phyloP scores from a whole-genome alignment of 2,329 filamentous ascomycete species.

The Aquanectria penicillioides region DNA sequence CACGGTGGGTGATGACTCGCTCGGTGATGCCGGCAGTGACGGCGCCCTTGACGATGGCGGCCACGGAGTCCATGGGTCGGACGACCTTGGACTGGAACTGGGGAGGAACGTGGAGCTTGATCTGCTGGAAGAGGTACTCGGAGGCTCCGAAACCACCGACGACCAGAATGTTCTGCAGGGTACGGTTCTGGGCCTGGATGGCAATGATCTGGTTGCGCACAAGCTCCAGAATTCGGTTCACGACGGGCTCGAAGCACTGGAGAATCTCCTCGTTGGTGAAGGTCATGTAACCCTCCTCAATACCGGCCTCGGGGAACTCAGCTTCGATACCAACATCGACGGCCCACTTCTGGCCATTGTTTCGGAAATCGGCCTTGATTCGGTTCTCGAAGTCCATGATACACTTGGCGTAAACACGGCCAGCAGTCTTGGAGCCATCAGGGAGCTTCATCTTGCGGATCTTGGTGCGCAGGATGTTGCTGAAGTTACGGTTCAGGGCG shows the following conservation, averaged over 20 bases:
- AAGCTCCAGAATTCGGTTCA: conserved; percentile 94
- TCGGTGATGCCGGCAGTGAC: conserved; percentile 98
- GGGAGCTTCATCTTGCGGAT: conserved; percentile 99
- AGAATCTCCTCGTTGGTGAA: conserved; percentile 99
- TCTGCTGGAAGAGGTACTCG: conserved; percentile 99
- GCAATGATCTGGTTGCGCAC: conserved; percentile 99
- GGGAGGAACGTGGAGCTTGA: conserved; percentile 96
- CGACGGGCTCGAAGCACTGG: conserved; percentile 98
- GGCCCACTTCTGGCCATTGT: conserved; percentile 99
- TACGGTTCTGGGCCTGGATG: conserved; percentile 95
- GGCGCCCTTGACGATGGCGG: conserved; percentile 97
- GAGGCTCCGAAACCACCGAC: conserved; percentile 98
- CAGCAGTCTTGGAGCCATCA: conserved; percentile 96
- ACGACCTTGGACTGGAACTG: conserved; percentile 99
- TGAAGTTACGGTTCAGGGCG: conserved; percentile 96
- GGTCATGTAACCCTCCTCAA: conserved; percentile 99
- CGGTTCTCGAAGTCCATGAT: conserved; percentile 99
- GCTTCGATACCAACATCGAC: conserved; percentile 99
- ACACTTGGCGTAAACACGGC: conserved; percentile 97
- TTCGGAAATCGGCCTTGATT: conserved; percentile 99
- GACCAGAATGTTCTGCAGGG: conserved; percentile 94
- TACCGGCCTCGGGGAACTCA: conserved; percentile 96
- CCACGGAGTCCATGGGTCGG: conserved; percentile 97
- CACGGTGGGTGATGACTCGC: conserved; percentile 94
- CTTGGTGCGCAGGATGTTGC: conserved; percentile 96